Conservation (phyloP, 1,284 basidiomycete species). For the Melampsora americana region DNA sequence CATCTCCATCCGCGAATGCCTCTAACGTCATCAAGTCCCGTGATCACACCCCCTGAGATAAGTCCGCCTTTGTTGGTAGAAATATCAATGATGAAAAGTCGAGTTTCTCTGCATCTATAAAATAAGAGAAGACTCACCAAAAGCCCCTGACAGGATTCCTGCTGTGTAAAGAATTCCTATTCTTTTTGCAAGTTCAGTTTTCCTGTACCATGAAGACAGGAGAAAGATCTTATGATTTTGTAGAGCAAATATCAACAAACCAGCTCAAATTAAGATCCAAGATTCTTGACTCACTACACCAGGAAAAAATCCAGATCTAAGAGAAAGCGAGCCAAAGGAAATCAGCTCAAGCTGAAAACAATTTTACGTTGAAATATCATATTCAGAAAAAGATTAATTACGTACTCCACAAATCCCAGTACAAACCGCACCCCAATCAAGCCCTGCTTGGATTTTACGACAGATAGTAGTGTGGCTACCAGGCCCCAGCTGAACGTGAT, state of each 20-base stretch:
- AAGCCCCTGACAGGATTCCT: conserved; percentile 47
- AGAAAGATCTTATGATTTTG: conserved; percentile 43
- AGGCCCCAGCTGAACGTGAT: conserved; percentile 32
- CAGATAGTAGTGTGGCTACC: conserved; percentile 17
- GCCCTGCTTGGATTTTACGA: conserved; percentile 17
- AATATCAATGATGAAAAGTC: neutral
- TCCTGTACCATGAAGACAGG: conserved; percentile 48
- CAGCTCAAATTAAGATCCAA: too few species aligned
- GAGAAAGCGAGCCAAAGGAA: neutral
- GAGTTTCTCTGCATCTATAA: too few species aligned
- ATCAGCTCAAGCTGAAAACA: neutral
- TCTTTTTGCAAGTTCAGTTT: conserved; percentile 49
- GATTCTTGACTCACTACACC: conserved; percentile 33
- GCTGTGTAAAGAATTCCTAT: conserved; percentile 48
- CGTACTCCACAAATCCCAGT: conserved; percentile 29
- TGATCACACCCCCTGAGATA: conserved; percentile 48
- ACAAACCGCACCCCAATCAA: conserved; percentile 25
- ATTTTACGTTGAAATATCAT: neutral
- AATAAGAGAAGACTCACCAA: conserved; percentile 37
- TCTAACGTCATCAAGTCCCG: conserved; percentile 46
- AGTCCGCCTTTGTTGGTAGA: conserved; percentile 42
- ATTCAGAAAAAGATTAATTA: neutral
- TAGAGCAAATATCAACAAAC: neutral
- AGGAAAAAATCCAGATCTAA: conserved; percentile 40
- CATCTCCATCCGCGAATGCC: conserved; percentile 48